Evolutionary conservation across 2,329 filamentous ascomycete genomes (phyloP), one percentile per base, ranked within the genome.

Genomic region (Triangularia verruculosa): DNA sequence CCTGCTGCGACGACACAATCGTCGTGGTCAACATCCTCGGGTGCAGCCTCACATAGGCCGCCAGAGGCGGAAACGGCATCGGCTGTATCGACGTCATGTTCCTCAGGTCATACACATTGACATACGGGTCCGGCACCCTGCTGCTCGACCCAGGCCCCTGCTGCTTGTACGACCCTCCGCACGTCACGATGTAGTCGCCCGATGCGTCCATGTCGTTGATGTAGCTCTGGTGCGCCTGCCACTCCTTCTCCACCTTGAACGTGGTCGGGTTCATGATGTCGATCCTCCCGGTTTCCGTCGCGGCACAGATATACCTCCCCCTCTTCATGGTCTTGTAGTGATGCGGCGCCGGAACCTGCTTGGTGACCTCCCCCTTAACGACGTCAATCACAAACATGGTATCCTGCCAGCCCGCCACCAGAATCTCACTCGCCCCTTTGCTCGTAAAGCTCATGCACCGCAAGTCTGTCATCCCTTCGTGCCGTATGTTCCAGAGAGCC

Each of bases 121-220:
- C 92, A 64, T 98, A 88, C 0, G 93, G 92, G 73, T 99, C 95
- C 32, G 96, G 86, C 80, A 96, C 93, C 67, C 91, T 90, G 47
- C 87, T 87, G 1, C 79, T 77, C 34, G 89, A 86, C 15, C 20
- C 25, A 12, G 51, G 51, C 51, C 51, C 51, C 68, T 91, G 83
- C 72, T 93, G 92, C 69, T 94, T 87, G 24, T 92, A 84, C 1
- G 94, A 96, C 77, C 92, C 96, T 34, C 95, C 95, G 75, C 95
- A 99, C 4, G 95, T 98, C 22, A 98, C 90, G 61, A 99, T 87
- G 69, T 95, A 95, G 75, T 98, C 94, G 72, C 95, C 92, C 73
- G 95, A 91, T 8, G 93, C 92, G 78, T 99, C 95, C 91, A 99
- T 97, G 75, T 98, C 94, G 75, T 92, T 97, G 74, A 99, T 91